phyloP scores from a whole-genome alignment of 1,139 yeast genomes.

The Yamadazyma jaroonii region DNA sequence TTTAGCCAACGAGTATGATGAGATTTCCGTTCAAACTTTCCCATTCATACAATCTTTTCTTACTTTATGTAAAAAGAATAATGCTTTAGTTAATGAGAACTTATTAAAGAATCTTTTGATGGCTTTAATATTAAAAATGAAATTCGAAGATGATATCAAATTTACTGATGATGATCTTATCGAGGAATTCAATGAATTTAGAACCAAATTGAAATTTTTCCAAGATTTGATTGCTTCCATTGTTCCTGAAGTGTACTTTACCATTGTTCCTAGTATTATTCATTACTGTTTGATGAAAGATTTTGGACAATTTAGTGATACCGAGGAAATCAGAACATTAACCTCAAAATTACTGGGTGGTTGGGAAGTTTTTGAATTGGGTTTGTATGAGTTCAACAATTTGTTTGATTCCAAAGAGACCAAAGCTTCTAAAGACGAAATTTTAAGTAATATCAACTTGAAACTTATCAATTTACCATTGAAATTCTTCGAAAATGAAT shows the following conservation, averaged over 20 bases:
- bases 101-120: slow-evolving; percentile 62
- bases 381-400: slow-evolving; percentile 74
- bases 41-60: slow-evolving; percentile 77
- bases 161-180: slow-evolving; percentile 61
- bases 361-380: slow-evolving; percentile 87
- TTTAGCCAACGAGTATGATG: slow-evolving; percentile 82
- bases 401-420: slow-evolving; percentile 79
- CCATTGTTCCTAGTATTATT: slow-evolving; percentile 65
- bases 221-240: slow-evolving; percentile 84
- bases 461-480: slow-evolving; percentile 60
- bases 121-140: slow-evolving; percentile 74
- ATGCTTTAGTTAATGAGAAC: slow-evolving; percentile 34
- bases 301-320: slow-evolving; percentile 7
- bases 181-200: slow-evolving; percentile 75
- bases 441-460: slow-evolving; percentile 61
- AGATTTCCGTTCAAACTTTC: slow-evolving; percentile 78
- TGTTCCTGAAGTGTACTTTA: slow-evolving; percentile 69
- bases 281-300: slow-evolving; percentile 50
- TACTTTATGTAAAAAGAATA: slow-evolving; percentile 62
- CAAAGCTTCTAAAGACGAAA: slow-evolving; percentile 57
- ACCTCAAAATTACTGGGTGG: neutral
- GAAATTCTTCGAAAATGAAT: slow-evolving; percentile 61
- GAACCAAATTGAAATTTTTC: slow-evolving; percentile 68
- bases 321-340: neutral
- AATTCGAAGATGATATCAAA: slow-evolving; percentile 72